Conservation (phyloP, 495 filamentous ascomycete genomes). For the Penicillium samsonianum region DNA sequence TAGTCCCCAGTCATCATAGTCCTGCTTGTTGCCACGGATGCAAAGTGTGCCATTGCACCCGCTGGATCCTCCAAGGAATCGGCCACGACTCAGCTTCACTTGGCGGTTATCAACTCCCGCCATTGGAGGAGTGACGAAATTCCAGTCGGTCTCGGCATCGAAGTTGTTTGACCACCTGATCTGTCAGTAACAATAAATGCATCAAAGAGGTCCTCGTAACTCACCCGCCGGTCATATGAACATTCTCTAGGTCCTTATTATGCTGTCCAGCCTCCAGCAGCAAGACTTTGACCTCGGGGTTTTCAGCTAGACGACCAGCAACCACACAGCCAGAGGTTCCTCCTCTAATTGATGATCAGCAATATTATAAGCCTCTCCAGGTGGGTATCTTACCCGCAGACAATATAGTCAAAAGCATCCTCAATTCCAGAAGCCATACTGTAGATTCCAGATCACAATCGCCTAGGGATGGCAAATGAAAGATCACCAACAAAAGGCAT, state of each 20-base stretch:
- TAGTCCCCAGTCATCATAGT: constrained; percentile 62
- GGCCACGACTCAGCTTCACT: constrained; percentile 60
- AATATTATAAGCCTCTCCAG: background rate
- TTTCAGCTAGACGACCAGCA: constrained; percentile 62
- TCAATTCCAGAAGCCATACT: constrained; percentile 22
- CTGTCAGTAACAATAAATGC: background rate
- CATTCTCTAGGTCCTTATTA: constrained; percentile 47
- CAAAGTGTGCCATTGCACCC: constrained; percentile 65
- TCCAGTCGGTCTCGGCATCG: constrained; percentile 56
- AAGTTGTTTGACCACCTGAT: constrained; percentile 45
- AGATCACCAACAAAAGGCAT: background rate
- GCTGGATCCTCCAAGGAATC: constrained; percentile 59
- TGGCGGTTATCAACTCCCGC: constrained; percentile 54
- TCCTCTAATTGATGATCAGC: constrained; percentile 38
- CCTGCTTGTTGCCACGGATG: constrained; percentile 58
- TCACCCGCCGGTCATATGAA: constrained; percentile 49
- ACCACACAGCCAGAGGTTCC: constrained; percentile 62
- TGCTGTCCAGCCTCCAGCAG: constrained; percentile 58
- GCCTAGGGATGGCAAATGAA: background rate
- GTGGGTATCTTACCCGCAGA: constrained; percentile 33
- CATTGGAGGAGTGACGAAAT: constrained; percentile 57
- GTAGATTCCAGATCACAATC: background rate
- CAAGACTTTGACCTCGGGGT: constrained; percentile 52
- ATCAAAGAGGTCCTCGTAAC: background rate
- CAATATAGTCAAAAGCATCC: constrained; percentile 35